Evolutionary conservation across 768 basidiomycete genomes (phyloP), one percentile per base, ranked within the genome.

Genomic region (Strobilomyces echinocephalus): DNA sequence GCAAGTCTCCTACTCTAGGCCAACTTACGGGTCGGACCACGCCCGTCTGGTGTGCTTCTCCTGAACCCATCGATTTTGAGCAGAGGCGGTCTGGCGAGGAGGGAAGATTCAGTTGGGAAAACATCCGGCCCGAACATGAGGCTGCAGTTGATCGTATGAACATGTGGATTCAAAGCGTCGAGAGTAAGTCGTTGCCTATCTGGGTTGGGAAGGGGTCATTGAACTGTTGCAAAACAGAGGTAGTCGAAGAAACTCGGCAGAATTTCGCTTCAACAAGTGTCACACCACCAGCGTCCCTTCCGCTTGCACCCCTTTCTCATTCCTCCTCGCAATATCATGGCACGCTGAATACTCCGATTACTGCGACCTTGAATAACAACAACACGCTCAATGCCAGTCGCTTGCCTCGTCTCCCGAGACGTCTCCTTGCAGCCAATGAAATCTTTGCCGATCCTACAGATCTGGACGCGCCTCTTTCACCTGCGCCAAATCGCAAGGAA

Each of bases 131-230:
- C 5, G 68, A 69, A 44, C 60, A 56, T 18, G 65, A 69, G 43
- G 57, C 67, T 4, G 69, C 67, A 14, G 56, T 73, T 3, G 88
- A 92, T 59, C 76, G 89, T 48, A 84, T 92, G 85, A 78, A 82
- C 1, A 72, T 86, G 49, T 92, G 91, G 91, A 86, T 90, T 70
- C 80, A 80, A 59, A 88, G 83, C 54, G 87, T 91, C 15, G 89
- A 92, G 70, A 85, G 90, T 91, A 67, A 64, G 88, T 80, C 9
- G 34, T 33, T 30, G 4, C 9, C 5, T 35, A 21, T 44, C 28
- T 47, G 30, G 39, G 10, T 18, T 31, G 20, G 53, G 43, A 10
- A 20, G 1, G 6, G 30, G 21, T 21, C 5, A 15, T n/a, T 60
- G 41, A 49, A 56, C 49, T n/a, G 2, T 54, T 43, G 21, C 9